Base-by-base conservation (phyloP, 306 rosid species). In the Citrullus mucosospermus region DNA sequence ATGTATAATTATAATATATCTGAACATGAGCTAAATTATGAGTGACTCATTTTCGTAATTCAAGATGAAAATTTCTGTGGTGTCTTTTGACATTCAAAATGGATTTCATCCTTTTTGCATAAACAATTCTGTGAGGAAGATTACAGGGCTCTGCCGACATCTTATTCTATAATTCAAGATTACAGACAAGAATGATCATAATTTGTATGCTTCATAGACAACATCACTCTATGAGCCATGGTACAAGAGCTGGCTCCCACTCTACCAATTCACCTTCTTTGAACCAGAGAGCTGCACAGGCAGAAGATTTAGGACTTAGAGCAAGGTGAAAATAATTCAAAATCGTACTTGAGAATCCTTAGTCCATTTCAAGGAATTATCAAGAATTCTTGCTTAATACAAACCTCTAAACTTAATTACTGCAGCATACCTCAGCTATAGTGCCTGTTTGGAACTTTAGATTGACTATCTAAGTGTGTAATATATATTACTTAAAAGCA, bases 271-370 rank as follows among this genome's bases (percentile, higher is more conserved):
- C 99, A 6, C 91, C 96, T 87, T 92, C 97, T 83, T 88, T 88
- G 87, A 96, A 96, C 99, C 99, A 96, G 50, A 96, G 90, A 83
- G 84, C 99, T 96, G 91, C 84, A 66, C 32, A 44, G 44, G 75
- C 70, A 54, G 65, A 83, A 80, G 0, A 7, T 14, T 13, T 10
- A 48, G 5, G 17, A 41, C 14, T 62, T 77, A 22, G 63, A 77
- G 5, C 68, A 22, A 59, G 2, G 25, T 43, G 9, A 30, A 39
- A 59, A 22, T 22, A 76, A 39, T 6, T 61, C 60, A 53, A 54
- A 12, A 17, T 74, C 48, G 28, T 16, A 18, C 63, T 54, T 20
- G 8, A 20, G 22, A 30, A 50, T 25, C 7, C 44, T 53, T 51
- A 51, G 8, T 50, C 39, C 28, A 28, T 73, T 73, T 16, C 12